Evolutionary conservation across 139 green algal genomes (phyloP), one percentile per base, ranked within the genome.

Genomic region (Chlamydomonas sphaeroides): DNA sequence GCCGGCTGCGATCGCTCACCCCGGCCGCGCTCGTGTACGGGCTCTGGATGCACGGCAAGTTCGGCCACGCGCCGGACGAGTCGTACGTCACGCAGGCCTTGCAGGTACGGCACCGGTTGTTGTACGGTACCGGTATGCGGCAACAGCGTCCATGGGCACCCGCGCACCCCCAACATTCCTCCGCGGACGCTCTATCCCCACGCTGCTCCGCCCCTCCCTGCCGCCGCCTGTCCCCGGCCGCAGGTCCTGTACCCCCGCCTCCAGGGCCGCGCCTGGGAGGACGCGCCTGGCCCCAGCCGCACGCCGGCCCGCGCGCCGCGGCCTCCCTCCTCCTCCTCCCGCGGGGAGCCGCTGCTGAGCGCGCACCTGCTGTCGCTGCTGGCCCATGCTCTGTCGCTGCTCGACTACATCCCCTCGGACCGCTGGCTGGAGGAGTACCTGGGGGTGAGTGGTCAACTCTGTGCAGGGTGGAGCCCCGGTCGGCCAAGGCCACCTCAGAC

Each of bases 1-100:
- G 18, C 42, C 75, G 75, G 75, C 42, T 82, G 75, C 42, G n/a
- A 32, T 53, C 62, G 21, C 5, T 72, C 0, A 26, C 6, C n/a
- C 28, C 17, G n/a, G 15, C 75, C 45, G 42, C 61, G 62, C 39
- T 82, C n/a, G 14, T 82, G 59, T 82, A 82, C 75, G 38, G 41
- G 20, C 41, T 82, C 32, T 71, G 61, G 75, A 23, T 25, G 42
- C 72, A 28, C 61, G 75, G 41, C 41, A 82, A 72, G 41, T 71
- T 65, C 75, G 75, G 75, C 11, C 42, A 65, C 32, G 61, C 42
- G 75, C 75, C 75, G 2, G 48, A 30, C 3, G 61, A 33, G n/a
- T 14, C 42, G 62, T 82, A 71, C 75, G 65, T 71, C n/a, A 42
- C 72, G n/a, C 28, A 6, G 10, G 42, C 39, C 21, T n/a, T 71